A percentile compares a stretch with the other conserved stretches of the same genome.
Conservation (phyloP, 768 basidiomycete species). For the Tricholoma sp. region DNA sequence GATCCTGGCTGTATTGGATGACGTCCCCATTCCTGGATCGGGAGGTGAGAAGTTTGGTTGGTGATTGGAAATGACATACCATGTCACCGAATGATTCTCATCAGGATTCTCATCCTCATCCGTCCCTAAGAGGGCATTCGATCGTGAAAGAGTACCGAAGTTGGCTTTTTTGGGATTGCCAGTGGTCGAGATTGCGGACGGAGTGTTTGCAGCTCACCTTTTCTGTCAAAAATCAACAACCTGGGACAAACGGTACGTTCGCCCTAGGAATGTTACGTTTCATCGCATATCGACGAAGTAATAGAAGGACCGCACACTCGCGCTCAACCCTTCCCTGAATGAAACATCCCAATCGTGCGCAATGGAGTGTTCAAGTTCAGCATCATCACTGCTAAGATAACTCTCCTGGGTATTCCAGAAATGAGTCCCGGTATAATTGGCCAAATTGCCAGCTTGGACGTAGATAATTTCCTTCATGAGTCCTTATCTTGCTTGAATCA, state of each 20-base stretch:
- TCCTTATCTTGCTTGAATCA: no score
- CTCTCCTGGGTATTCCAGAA: slow-evolving; percentile 81
- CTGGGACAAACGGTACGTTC: slow-evolving; percentile 53
- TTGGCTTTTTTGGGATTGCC: slow-evolving; percentile 39
- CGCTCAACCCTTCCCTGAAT: slow-evolving; percentile 55
- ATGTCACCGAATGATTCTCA: slow-evolving; percentile 13
- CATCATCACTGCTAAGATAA: slow-evolving; percentile 49
- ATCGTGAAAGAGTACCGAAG: slow-evolving; percentile 53
- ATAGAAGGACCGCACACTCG: slow-evolving; percentile 34
- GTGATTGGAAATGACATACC: slow-evolving; percentile 12
- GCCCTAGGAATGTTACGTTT: slow-evolving; percentile 29
- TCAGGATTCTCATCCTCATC: slow-evolving; percentile 17
- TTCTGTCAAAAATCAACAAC: slow-evolving; percentile 61
- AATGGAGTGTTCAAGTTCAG: slow-evolving; percentile 26
- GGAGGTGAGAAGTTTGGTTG: neutral
- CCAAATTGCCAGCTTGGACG: slow-evolving; percentile 62
- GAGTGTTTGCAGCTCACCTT: slow-evolving; percentile 36
- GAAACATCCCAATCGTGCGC: slow-evolving; percentile 52
- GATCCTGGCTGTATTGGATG: slow-evolving; percentile 46
- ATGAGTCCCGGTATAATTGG: slow-evolving; percentile 70
- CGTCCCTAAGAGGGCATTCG: slow-evolving; percentile 34
- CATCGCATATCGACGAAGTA: slow-evolving; percentile 1
- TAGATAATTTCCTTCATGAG: slow-evolving; percentile 75
- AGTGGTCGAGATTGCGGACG: neutral
- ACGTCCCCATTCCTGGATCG: slow-evolving; percentile 39